Base-by-base conservation (phyloP, 768 basidiomycete genomes). In the Boletus eberwhitei region DNA sequence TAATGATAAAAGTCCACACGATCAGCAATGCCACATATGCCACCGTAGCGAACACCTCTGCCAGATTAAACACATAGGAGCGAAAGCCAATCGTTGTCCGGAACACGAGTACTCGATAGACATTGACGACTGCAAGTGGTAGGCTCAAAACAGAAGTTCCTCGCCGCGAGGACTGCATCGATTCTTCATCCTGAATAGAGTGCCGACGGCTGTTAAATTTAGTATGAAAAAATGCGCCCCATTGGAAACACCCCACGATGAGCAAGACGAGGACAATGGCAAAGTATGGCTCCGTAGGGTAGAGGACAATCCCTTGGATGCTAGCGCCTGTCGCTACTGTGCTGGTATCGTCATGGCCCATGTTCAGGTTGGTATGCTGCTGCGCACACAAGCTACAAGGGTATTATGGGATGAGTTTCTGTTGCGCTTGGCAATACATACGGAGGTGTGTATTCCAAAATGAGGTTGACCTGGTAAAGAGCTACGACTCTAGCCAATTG, bases 11-110 rank as follows among this genome's bases (percentile, higher is more conserved):
- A 1, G 62, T 64, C 66, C 69, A 76, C 4, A 67, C 64, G 40
- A 80, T 59, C 8, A 79, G 55, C 0, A 71, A 54, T 3, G 61
- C 69, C 12, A 75, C 66, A 47, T 80, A 80, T 22, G 60, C 71
- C 8, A 66, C 49, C 19, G 71, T 69, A 39, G 75, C 62, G 12
- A 72, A 58, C 7, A 78, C 56, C 55, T 82, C 79, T 12, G 73
- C 69, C 9, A 79, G 37, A 50, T 75, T 79, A 51, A 76, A 63
- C 12, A 66, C 64, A 54, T 75, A 75, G 6, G 71, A 71, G 0
- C 63, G 53, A 35, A 79, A 54, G n/a, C 69, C 64, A 8, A 77
- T 42, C 5, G 66, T 66, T 46, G 61, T 66, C 21, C 78, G 70
- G 59, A 76, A 78, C 0, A 71, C 66, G 26, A 74, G 21, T 13